Evolutionary conservation across 371 early-diverging fungal species (phyloP), one percentile per base, ranked within the genome.

Genomic region (Zancudomyces culisetae): DNA sequence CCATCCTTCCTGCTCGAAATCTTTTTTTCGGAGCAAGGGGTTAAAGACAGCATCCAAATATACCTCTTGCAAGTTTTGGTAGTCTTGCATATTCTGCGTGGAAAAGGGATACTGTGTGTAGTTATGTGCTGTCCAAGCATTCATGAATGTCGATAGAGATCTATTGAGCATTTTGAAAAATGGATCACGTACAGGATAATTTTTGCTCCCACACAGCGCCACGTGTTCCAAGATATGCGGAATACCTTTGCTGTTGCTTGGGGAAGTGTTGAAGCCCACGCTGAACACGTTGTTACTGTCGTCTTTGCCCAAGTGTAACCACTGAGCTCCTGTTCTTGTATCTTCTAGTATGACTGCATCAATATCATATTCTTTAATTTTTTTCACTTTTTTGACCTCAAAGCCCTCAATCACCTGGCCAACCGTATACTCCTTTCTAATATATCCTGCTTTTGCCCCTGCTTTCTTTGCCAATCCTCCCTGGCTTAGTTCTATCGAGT

Each of bases 81-180:
- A 93, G 66, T 95, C 96, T 13, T 74, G 69, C 10, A 64, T 62
- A 63, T 95, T 93, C 49, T 85, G 81, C 0, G 92, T 88, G 2
- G 93, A 80, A 61, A 95, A 95, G 20, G 96, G 96, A 60, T 95
- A 95, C 51, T 86, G 71, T 1, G 90, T 92, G 54, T 82, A 80
- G 55, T 92, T 90, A 51, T 78, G 75, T 15, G 83, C 86, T 2
- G 96, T 95, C 70, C 85, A 79, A 0, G 96, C 96, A 55, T 95
- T 95, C 96, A 95, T 95, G 60, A 83, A 95, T 1, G 90, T 94
- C 19, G 94, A 79, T 71, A 94, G 76, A 52, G 85, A 83, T n/a
- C 96, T 79, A 58, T 90, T 90, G 45, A 90, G 66, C 96, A 95
- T 95, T 62, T 93, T 92, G 71, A 95, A 94, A 57, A 94, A 95